Base-by-base conservation (phyloP, 352 stramenopile species). In the Pythium aphanidermatum region DNA sequence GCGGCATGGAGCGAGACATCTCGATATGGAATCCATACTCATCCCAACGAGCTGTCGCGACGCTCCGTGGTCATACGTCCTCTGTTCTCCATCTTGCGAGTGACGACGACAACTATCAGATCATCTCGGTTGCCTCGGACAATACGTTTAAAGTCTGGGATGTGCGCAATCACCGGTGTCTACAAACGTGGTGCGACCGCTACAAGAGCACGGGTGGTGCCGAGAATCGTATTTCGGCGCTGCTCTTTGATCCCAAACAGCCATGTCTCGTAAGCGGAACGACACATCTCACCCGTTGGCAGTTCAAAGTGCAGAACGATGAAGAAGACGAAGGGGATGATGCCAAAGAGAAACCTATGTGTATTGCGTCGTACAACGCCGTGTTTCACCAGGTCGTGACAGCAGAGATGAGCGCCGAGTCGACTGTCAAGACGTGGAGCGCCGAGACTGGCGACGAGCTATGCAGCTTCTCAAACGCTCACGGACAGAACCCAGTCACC, bases 11-110 rank as follows among this genome's bases (percentile, higher is more conserved):
- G 43, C 77, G 83, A 23, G 74, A 91, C 44, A 90, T 92, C 37
- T 75, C 86, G 32, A 84, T 95, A 27, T 95, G 84, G 84, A 95
- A 92, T 46, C 83, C 83, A 34, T 95, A 92, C 64, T 92, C 80
- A 14, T 92, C 81, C 16, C 79, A 87, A 36, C 73, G 76, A 30
- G 74, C 79, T 3, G 79, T 86, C 12, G 78, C 70, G 1, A 90
- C 72, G 1, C 65, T 90, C 11, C 69, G 74, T 4, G 78, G 78
- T 10, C 76, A 91, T 53, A 87, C 74, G 13, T 83, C 74, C 21
- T 88, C 70, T 3, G 75, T 93, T 16, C 37, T 87, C 20, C 79
- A 91, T 41, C 59, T 93, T 12, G 73, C 74, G 6, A 84, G 74
- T 26, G 81, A 91, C 25, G 79, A 93, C 35, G 78, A 86, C 33